Evolutionary conservation across 352 stramenopile species (phyloP).

Genomic region (Phytophthora multivora): DNA sequence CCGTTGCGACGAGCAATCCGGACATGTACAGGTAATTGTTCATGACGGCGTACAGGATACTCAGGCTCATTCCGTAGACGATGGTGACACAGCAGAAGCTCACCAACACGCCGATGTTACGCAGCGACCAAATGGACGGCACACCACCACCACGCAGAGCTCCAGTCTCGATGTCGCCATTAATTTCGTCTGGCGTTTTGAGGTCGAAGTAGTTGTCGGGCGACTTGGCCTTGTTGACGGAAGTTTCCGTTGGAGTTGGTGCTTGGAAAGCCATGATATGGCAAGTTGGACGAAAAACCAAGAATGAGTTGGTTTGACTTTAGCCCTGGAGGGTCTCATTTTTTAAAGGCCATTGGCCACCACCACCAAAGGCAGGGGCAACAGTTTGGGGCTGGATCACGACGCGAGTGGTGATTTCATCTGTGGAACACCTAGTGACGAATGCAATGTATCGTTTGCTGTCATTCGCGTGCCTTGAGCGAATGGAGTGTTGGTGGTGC

Average conservation of each 20-base stretch:
- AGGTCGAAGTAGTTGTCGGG: conserved; percentile 19
- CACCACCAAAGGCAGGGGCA: background rate
- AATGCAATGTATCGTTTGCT: background rate
- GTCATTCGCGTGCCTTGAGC: conserved; percentile 6
- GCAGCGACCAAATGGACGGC: conserved; percentile 27
- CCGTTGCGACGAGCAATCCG: conserved; percentile 16
- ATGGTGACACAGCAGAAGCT: conserved; percentile 39
- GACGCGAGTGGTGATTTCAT: conserved; percentile 1
- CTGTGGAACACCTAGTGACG: background rate
- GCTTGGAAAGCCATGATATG: conserved; percentile 24
- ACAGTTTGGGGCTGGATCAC: background rate
- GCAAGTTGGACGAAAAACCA: conserved; percentile 4
- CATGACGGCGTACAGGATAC: conserved; percentile 28
- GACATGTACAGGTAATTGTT: conserved; percentile 34
- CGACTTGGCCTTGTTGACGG: conserved; percentile 8
- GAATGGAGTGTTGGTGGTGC: conserved; percentile 7
- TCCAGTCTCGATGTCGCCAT: conserved; percentile 23
- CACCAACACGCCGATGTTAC: conserved; percentile 40
- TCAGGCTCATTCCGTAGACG: conserved; percentile 31
- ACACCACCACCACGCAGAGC: conserved; percentile 22
- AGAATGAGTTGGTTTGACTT: conserved; percentile 6
- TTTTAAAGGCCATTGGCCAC: too few relatives aligned
- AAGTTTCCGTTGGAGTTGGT: background rate
- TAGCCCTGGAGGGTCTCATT: background rate
- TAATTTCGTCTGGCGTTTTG: conserved; percentile 20